A percentile compares a stretch with the other conserved stretches of the same genome.
Conservation (phyloP, 768 basidiomycete genomes). For the Leccinum longicurvipes region DNA sequence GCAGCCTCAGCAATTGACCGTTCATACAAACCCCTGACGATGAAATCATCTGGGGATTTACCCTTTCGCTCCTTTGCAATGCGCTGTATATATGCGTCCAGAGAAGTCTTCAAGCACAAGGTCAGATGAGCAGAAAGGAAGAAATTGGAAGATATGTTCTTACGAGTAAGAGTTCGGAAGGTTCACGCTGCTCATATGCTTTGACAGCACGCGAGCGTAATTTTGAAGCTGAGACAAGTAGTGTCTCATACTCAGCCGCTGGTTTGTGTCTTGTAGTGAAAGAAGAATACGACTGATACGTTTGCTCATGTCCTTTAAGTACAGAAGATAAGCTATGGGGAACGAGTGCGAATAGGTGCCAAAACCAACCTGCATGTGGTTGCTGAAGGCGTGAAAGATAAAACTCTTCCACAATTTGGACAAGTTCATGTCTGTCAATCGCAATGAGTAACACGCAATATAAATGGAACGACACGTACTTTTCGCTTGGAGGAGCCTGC, state of each 20-base stretch:
- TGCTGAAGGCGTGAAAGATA: conserved; percentile 67
- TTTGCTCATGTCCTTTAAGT: conserved; percentile 69
- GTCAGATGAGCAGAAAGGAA: conserved; percentile 11
- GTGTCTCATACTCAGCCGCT: conserved; percentile 69
- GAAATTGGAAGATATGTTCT: conserved; percentile 11
- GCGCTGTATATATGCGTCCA: conserved; percentile 62
- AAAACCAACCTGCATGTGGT: conserved; percentile 65
- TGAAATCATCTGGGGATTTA: conserved; percentile 55
- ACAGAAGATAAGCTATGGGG: not conserved
- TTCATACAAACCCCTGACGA: conserved; percentile 63
- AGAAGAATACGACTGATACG: conserved; percentile 80
- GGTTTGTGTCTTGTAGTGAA: conserved; percentile 82
- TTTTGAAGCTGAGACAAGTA: conserved; percentile 77
- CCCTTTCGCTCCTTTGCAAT: conserved; percentile 59
- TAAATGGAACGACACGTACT: conserved; percentile 30
- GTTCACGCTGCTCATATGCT: conserved; percentile 61
- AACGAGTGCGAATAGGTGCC: not conserved
- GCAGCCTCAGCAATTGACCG: conserved; percentile 74
- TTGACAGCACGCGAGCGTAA: conserved; percentile 57
- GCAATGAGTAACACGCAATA: not conserved
- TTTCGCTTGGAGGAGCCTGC: conserved; percentile 42
- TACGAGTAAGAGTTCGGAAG: conserved; percentile 59
- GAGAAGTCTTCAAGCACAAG: conserved; percentile 33
- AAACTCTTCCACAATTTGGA: conserved; percentile 53
- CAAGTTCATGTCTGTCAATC: conserved; percentile 37